Percentiles rank a stretch among this genome's conserved stretches.
These are phyloP conservation scores for Calonectria pseudoturangicola DNA, from an alignment of 2,329 filamentous ascomycete genomes.

Conservation along the genomic window DNA sequence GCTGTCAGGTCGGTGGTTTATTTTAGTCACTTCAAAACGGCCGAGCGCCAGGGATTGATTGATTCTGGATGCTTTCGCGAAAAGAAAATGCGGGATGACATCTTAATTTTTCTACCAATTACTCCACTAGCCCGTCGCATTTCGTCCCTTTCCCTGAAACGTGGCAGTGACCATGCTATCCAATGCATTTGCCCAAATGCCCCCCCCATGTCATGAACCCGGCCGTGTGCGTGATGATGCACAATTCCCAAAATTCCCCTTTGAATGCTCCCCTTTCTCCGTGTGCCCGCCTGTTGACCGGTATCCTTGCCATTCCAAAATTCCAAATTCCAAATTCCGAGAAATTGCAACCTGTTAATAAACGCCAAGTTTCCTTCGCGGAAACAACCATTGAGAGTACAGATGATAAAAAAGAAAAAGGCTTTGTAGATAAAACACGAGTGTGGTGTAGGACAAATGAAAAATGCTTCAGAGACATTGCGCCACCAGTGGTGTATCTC, in stretches of 20 bases:
- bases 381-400: conserved; percentile 32
- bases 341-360: conserved; percentile 1
- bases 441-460: conserved; percentile 39
- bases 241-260: conserved; percentile 24
- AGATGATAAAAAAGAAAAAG: conserved; percentile 27
- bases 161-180: conserved; percentile 49
- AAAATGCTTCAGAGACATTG: conserved; percentile 43
- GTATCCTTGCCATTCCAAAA: conserved; percentile 21
- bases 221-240: conserved; percentile 8
- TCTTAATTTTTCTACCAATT: conserved; percentile 39
- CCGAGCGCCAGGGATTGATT: conserved; percentile 35
- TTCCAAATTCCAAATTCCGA: conserved; percentile 24
- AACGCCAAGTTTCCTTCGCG: conserved; percentile 37
- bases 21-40: conserved; percentile 32
- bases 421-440: conserved; percentile 32
- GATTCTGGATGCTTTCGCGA: conserved; percentile 33
- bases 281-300: conserved; percentile 19
- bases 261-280: conserved; percentile 32
- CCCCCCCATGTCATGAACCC: conserved; percentile 34
- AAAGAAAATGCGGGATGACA: conserved; percentile 34
- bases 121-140: conserved; percentile 33
- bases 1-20: conserved; percentile 19
- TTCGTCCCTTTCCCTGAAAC: conserved; percentile 40
- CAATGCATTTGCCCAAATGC: conserved; percentile 36
- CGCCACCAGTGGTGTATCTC: conserved; percentile 48